Evolutionary conservation across 352 stramenopile genomes (phyloP).

Genomic region (Globisporangium iwayamae): DNA sequence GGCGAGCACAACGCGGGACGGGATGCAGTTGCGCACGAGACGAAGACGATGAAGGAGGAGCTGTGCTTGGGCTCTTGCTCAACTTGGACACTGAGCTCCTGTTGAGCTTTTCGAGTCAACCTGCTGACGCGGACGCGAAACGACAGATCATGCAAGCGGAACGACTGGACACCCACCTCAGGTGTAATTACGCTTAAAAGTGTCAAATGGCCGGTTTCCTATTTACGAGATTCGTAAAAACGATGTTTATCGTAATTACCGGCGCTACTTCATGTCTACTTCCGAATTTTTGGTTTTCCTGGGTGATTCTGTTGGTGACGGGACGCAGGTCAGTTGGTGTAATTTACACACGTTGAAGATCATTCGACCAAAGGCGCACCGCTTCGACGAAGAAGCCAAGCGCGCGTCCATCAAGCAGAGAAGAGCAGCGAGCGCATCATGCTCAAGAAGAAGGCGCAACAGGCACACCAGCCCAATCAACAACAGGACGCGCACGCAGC

Average conservation of each 20-base stretch:
- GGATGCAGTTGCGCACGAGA: not conserved
- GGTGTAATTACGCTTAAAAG: constrained; percentile 18
- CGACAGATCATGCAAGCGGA: constrained; percentile 2
- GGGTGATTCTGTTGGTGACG: not conserved
- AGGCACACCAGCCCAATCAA: not conserved
- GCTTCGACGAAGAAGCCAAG: constrained; percentile 3
- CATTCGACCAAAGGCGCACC: not conserved
- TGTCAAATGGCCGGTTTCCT: not conserved
- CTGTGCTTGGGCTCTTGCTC: not conserved
- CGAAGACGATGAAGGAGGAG: not conserved
- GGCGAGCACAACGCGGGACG: not conserved
- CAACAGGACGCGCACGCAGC: not conserved
- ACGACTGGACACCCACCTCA: constrained; percentile 26
- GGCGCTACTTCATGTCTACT: not conserved
- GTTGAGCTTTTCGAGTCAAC: not conserved
- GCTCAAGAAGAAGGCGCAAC: not conserved
- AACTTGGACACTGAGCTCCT: constrained; percentile 15
- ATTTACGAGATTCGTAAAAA: not conserved
- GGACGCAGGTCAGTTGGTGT: not conserved
- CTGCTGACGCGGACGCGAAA: not conserved
- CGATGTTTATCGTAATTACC: not conserved
- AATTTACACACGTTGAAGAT: constrained; percentile 9
- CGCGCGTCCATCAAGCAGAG: not conserved
- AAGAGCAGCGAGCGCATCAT: not conserved
- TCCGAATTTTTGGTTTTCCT: not conserved